Base-by-base conservation (phyloP, 2,329 filamentous ascomycete genomes). In the Scedosporium dehoogii region DNA sequence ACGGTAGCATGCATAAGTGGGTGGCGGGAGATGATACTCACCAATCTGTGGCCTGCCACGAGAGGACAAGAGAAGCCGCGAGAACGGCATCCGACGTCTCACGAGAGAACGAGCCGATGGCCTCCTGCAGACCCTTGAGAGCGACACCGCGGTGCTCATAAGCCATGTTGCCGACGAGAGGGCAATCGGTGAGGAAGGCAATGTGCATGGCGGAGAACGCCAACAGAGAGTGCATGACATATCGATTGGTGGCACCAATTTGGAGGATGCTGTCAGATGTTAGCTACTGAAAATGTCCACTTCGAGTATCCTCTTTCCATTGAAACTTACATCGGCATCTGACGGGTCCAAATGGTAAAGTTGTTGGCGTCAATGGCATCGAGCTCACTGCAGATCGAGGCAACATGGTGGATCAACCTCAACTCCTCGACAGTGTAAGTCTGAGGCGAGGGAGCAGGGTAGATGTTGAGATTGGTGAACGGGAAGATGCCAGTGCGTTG, bases 1-100 rank as follows among this genome's bases (percentile, higher is more conserved):
- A 48, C 44, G 44, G 44, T 6, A 10, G 18, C 18, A 3, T 48
- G 42, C 16, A 41, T 41, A 33, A 9, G n/a, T 6, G 18, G 27
- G 42, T 62, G 44, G 62, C 65, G 23, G 12, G 21, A 59, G 38
- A 59, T 21, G 44, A 23, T 27, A 63, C 87, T 80, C 82, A 96
- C 93, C 92, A 97, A 78, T 97, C 93, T 64, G 88, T 94, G 62
- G 91, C 90, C 78, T 97, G 93, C 92, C 94, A 97, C 44, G 92
- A 96, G 59, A 99, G 82, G 58, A 97, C 84, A 55, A 97, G 85
- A 27, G 93, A 97, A 38, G 92, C 91, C 27, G 92, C 93, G 62
- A 99, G 82, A 65, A 97, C 88, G 53, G 92, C 92, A 75, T 99
- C 93, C 1, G 91, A 93, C 65, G 92, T 96, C 60, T 89, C 86